Evolutionary conservation across 306 rosid species (phyloP), one percentile per base, ranked within the genome.

Genomic region (Alnus rubra): DNA sequence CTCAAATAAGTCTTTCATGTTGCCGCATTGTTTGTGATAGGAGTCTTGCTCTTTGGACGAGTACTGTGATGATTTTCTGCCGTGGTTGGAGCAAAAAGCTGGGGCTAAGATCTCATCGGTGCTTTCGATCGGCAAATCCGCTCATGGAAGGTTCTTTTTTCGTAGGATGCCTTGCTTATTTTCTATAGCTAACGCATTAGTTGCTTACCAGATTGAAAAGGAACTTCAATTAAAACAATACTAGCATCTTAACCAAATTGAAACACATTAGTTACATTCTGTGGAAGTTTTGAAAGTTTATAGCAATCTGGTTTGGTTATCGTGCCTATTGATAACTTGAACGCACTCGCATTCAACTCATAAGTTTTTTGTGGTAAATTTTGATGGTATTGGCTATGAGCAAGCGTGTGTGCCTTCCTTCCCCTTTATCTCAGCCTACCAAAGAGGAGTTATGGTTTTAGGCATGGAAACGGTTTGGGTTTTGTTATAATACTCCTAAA

Each of bases 61-160:
- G 49, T 84, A 78, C 1, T 81, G 79, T n/a, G 79, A 69, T 12
- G 82, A 81, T 19, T 90, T 92, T 80, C 82, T 90, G 84, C 88
- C 85, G 9, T 92, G 95, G 97, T 81, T 92, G 79, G 91, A 92
- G 84, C 74, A 69, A 49, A 92, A 90, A 82, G 83, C 95, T 15
- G 88, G 75, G 73, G 19, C 63, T 47, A 75, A 50, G 44, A 85
- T 92, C 44, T 90, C 92, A 0, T 90, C 93, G 0, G 78, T 84
- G 31, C 97, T 92, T 70, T 90, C 86, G 0, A 85, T 92, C 23
- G 95, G 89, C 33, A 76, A 86, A 18, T 88, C 93, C 23, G 58
- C 88, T 0, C 35, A 69, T 60, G 97, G 93, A 76, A 89, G 92
- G 92, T 88, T 48, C 2, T 3, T 14, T n/a, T 73, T 37, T 33